Evolutionary conservation across 2,329 filamentous ascomycete genomes (phyloP).

Genomic region (Delphinella strobiligena): DNA sequence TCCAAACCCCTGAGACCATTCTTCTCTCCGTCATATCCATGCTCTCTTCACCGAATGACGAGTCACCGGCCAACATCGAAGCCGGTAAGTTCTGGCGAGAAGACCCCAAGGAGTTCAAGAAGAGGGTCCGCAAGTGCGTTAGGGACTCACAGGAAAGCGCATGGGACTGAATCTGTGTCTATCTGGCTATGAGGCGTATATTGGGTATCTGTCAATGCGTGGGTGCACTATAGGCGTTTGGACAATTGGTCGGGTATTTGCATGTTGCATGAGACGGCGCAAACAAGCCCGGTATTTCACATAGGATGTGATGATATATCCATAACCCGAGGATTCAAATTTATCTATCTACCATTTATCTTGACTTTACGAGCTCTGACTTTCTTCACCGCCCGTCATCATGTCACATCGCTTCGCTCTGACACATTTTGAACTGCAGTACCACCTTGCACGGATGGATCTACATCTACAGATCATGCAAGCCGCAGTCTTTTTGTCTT

Average conservation of each 20-base stretch:
- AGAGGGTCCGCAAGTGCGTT: slow-evolving; percentile 64
- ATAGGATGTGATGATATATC: no score
- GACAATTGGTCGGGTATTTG: background rate
- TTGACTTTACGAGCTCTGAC: no score
- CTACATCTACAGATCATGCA: no score
- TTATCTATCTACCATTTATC: no score
- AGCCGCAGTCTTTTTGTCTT: no score
- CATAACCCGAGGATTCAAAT: no score
- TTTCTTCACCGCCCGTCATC: no score
- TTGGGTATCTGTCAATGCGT: background rate
- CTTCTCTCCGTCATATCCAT: slow-evolving; percentile 85
- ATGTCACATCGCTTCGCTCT: no score
- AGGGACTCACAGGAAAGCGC: slow-evolving; percentile 59
- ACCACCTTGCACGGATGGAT: no score
- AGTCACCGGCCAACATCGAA: slow-evolving; percentile 90
- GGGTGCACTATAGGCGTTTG: background rate
- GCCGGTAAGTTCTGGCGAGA: slow-evolving; percentile 81
- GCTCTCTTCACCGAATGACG: slow-evolving; percentile 84
- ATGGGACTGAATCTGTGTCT: slow-evolving; percentile 16
- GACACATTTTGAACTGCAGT: no score
- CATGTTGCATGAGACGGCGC: background rate
- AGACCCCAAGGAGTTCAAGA: slow-evolving; percentile 67
- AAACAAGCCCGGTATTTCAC: no score
- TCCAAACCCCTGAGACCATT: slow-evolving; percentile 92
- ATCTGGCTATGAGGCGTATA: background rate